phyloP scores from a whole-genome alignment of 192 early-diverging fungal species.

The Backusella sp. region DNA sequence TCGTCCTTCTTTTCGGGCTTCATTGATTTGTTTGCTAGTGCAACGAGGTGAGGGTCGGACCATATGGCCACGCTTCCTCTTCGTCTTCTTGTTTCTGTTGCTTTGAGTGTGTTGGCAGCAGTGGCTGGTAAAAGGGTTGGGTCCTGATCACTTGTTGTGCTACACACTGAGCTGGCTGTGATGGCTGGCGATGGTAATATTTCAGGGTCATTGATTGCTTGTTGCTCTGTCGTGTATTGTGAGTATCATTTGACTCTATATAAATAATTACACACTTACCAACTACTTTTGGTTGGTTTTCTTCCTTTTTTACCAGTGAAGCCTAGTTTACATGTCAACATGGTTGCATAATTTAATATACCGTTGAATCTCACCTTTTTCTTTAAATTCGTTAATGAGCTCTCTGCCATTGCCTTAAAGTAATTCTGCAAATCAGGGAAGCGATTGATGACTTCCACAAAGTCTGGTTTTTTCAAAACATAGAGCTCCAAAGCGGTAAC shows the following conservation, averaged over 20 bases:
- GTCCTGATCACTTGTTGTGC: constrained; percentile 32
- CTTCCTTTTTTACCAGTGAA: constrained; percentile 3
- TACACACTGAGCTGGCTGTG: constrained; percentile 21
- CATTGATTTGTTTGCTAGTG: constrained; percentile 51
- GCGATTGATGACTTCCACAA: constrained; percentile 32
- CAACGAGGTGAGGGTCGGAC: constrained; percentile 67
- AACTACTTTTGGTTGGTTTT: neutral
- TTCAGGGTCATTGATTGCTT: neutral
- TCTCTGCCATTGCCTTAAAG: constrained; percentile 21
- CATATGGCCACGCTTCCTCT: constrained; percentile 78
- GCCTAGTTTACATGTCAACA: neutral
- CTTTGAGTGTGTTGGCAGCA: constrained; percentile 33
- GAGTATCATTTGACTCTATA: neutral
- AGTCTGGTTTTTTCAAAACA: constrained; percentile 42
- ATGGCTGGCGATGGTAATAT: neutral
- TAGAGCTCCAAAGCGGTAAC: constrained; percentile 48
- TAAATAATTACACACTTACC: neutral
- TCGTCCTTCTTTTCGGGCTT: neutral
- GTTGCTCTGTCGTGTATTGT: neutral
- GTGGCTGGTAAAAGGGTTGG: constrained; percentile 35
- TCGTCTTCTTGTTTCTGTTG: constrained; percentile 40
- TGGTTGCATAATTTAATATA: neutral
- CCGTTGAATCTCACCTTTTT: neutral
- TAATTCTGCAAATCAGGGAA: constrained; percentile 20
- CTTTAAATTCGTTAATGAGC: neutral